Evolutionary conservation across 352 stramenopile genomes (phyloP), one percentile per base, ranked within the genome.

Genomic region (Pythium sp.): DNA sequence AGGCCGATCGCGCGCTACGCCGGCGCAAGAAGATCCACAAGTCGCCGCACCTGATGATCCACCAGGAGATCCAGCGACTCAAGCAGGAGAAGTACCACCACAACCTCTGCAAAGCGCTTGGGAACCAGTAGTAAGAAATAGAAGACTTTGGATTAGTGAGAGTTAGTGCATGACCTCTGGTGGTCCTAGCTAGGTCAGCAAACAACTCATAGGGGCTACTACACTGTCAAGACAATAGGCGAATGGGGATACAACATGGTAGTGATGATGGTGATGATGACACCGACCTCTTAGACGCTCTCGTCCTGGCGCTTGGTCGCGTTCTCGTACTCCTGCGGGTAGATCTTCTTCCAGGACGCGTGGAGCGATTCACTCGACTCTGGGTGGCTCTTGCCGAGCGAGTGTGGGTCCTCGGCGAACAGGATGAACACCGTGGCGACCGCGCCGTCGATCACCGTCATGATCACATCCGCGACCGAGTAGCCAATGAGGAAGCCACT

Each of bases 351-450:
- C 79, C 79, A 87, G 26, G 79, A 60, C 8, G 53, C 49, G 61
- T 84, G 76, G 11, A 87, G 67, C 26, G 69, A 73, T 30, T 82
- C 71, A 71, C 82, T 72, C 8, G 74, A 68, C 4, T 72, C 72
- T 6, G 74, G 65, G 70, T 84, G 79, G 68, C 74, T 84, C 4
- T 57, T 60, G 24, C 61, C 53, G 32, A 84, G 73, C 41, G 75
- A 74, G 64, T 84, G 73, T 22, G 74, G 80, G 62, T 87, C 77
- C 41, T 87, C 80, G 0, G 80, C 80, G 58, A 81, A 87, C 2
- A 87, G 70, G 24, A 87, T 72, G 62, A 86, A 87, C 12, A 87
- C 76, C 7, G 80, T 86, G n/a, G 80, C 76, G 2, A 87, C 80
- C 1, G 80, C 80, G 12, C 71, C 71, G 34, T 78, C 67, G 34